These are phyloP conservation scores for Juglanconis juglandina DNA, from an alignment of 2,329 filamentous ascomycete genomes.

Conservation along the genomic window DNA sequence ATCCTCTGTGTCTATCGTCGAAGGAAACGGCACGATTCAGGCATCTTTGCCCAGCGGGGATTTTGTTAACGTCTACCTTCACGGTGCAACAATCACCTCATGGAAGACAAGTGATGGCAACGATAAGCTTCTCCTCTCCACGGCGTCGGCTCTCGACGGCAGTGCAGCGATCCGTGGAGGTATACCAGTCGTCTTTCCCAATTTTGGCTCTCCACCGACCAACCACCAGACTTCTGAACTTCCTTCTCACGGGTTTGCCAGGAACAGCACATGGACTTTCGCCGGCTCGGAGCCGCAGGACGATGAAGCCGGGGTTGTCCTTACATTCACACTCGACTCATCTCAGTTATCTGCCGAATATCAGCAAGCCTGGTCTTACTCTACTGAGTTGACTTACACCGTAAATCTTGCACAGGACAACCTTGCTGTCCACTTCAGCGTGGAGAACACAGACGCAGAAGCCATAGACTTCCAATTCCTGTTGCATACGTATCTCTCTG, in stretches of 20 bases:
- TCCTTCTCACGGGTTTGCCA: constrained; percentile 5
- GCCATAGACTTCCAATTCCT: constrained; percentile 11
- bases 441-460: constrained; percentile 1
- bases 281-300: background rate
- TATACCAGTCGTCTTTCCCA: constrained; percentile 7
- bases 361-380: constrained; percentile 4
- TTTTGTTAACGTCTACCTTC: constrained; percentile 1
- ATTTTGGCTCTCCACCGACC: constrained; percentile 5
- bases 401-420: constrained; percentile 6
- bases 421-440: constrained; percentile 6
- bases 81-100: constrained; percentile 9
- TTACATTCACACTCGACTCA: constrained; percentile 1
- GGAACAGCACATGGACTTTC: constrained; percentile 9
- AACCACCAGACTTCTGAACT: constrained; percentile 3
- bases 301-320: background rate
- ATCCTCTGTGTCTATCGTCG: background rate
- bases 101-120: constrained; percentile 10
- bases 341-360: background rate
- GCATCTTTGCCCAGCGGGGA: constrained; percentile 7
- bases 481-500: constrained; percentile 8
- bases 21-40: constrained; percentile 1
- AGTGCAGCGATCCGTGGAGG: constrained; percentile 11
- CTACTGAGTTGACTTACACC: background rate
- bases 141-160: constrained; percentile 4
- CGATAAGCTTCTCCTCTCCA: constrained; percentile 9